A percentile compares a stretch with the other conserved stretches of the same genome.
phyloP scores from a whole-genome alignment of 202 grass and related monocot species.

The Elaeis oleifera region DNA sequence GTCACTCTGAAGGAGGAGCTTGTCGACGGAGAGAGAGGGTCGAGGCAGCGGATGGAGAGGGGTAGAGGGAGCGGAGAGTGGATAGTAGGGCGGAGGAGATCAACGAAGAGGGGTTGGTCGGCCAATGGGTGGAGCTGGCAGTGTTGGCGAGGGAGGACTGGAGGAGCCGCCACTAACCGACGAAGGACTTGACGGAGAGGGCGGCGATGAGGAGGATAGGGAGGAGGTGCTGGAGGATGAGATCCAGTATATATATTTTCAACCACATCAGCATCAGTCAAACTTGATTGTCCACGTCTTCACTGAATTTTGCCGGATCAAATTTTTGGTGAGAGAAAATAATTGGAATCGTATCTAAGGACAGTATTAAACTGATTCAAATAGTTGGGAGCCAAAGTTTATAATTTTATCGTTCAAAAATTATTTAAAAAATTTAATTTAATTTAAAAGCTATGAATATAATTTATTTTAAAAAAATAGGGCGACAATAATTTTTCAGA shows the following conservation, averaged over 20 bases:
- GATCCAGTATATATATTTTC: constrained; percentile 7
- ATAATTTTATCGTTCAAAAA: too few relatives aligned
- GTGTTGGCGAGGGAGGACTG: constrained; percentile 37
- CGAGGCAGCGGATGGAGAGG: constrained; percentile 49
- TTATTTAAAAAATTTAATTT: too few relatives aligned
- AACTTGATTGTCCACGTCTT: too few relatives aligned
- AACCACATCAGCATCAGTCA: too few relatives aligned
- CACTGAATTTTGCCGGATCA: too few relatives aligned
- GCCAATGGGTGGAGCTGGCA: constrained; percentile 26
- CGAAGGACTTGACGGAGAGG: constrained; percentile 49
- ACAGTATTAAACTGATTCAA: too few relatives aligned
- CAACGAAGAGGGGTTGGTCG: constrained; percentile 45
- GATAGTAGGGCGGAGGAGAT: constrained; percentile 38
- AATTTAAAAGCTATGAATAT: too few relatives aligned
- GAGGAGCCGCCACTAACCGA: constrained; percentile 53
- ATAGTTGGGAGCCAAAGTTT: too few relatives aligned
- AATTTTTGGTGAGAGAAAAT: too few relatives aligned
- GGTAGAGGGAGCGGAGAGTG: constrained; percentile 43
- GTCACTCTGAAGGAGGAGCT: constrained; percentile 26
- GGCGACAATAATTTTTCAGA: too few relatives aligned
- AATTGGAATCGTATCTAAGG: too few relatives aligned
- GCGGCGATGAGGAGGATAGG: constrained; percentile 42
- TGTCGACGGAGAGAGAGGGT: constrained; percentile 41
- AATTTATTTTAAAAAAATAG: too few relatives aligned
- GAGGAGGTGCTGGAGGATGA: constrained; percentile 50